Conservation (phyloP, 2,329 filamentous ascomycete genomes). For the Epichloe amarillans region DNA sequence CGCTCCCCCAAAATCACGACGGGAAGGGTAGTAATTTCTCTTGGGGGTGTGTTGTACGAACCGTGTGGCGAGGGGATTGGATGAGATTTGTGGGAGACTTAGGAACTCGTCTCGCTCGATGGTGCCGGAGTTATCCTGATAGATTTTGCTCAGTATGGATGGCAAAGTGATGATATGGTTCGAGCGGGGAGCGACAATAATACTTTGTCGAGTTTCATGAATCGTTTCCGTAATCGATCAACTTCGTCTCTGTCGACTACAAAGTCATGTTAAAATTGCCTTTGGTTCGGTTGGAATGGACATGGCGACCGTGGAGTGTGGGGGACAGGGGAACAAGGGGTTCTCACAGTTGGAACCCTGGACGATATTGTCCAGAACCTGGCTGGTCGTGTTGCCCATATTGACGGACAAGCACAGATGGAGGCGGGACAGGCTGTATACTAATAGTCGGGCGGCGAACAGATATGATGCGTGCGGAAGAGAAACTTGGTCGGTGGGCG, state of each 20-base stretch:
- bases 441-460: not conserved
- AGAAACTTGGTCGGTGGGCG: not conserved
- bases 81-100: slow-evolving; percentile 90
- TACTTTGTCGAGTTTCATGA: slow-evolving; percentile 99
- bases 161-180: not conserved
- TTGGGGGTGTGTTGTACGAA: not conserved
- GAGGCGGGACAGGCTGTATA: not conserved
- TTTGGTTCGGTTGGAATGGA: not conserved
- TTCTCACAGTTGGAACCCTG: slow-evolving; percentile 82
- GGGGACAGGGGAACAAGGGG: not conserved
- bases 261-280: slow-evolving; percentile 6
- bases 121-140: slow-evolving; percentile 88
- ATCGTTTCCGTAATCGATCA: slow-evolving; percentile 86
- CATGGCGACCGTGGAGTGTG: no score
- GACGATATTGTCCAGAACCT: slow-evolving; percentile 88
- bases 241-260: slow-evolving; percentile 94
- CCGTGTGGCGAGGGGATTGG: slow-evolving; percentile 80
- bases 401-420: slow-evolving; percentile 4
- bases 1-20: no score
- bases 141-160: not conserved
- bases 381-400: slow-evolving; percentile 58
- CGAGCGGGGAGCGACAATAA: not conserved
- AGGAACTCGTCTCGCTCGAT: slow-evolving; percentile 98
- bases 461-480: not conserved
- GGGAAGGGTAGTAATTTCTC: no score